These are phyloP conservation scores for Alloteropsis angusta DNA, from an alignment of 202 grass and related monocot species.

Conservation along the genomic window DNA sequence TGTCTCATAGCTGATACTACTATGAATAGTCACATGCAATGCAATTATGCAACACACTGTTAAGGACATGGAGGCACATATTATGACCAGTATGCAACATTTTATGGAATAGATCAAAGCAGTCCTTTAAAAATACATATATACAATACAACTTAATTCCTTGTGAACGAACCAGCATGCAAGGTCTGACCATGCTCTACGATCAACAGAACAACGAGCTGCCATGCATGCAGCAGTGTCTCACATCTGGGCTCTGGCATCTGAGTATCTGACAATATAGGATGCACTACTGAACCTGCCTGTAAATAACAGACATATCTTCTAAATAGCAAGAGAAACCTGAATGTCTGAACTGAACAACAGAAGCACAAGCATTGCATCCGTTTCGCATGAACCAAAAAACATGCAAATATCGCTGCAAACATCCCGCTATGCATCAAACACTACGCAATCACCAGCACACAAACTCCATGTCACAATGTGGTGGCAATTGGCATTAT, in stretches of 20 bases:
- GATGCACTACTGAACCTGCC: background rate
- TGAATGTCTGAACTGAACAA: background rate
- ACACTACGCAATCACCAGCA: background rate
- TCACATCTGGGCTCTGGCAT: background rate
- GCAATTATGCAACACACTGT: background rate
- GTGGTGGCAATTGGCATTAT: background rate
- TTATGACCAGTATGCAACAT: background rate
- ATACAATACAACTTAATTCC: background rate
- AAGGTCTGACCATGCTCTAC: background rate
- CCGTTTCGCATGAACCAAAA: constrained; percentile 27
- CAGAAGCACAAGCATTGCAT: background rate
- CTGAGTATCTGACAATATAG: background rate
- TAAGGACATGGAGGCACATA: background rate
- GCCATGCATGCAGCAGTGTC: background rate
- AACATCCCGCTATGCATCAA: background rate
- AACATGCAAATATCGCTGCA: background rate
- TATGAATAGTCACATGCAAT: background rate
- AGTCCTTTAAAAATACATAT: background rate
- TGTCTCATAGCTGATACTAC: background rate
- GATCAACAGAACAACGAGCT: background rate
- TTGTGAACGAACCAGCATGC: background rate
- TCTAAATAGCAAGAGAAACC: background rate
- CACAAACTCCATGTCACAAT: background rate
- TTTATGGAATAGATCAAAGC: background rate
- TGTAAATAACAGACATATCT: background rate